phyloP scores from a whole-genome alignment of 352 stramenopile species.

The Globisporangium iwayamae region DNA sequence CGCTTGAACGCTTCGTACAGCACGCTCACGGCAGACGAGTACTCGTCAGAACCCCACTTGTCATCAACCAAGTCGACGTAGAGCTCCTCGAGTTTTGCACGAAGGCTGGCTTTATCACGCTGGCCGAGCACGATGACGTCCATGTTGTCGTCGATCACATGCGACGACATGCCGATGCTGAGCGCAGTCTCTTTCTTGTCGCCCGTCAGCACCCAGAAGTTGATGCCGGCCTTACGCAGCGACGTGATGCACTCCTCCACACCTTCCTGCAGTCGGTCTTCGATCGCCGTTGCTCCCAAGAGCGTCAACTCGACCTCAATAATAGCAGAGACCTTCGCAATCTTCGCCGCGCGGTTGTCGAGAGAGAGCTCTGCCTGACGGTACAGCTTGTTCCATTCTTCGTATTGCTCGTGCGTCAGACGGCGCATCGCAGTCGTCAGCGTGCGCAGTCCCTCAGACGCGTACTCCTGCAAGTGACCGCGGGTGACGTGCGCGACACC shows the following conservation, averaged over 20 bases:
- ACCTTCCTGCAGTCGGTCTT: slow-evolving; percentile 91
- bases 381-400: slow-evolving; percentile 68
- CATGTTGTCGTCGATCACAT: slow-evolving; percentile 90
- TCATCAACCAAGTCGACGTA: slow-evolving; percentile 87
- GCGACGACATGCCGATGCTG: slow-evolving; percentile 87
- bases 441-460: slow-evolving; percentile 71
- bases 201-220: slow-evolving; percentile 95
- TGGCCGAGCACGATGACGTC: slow-evolving; percentile 85
- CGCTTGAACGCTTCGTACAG: slow-evolving; percentile 77
- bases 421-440: slow-evolving; percentile 69
- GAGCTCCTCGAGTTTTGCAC: slow-evolving; percentile 74
- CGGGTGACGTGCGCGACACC: slow-evolving; percentile 76
- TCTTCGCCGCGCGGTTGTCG: slow-evolving; percentile 64
- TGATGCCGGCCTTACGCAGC: slow-evolving; percentile 92
- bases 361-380: slow-evolving; percentile 75
- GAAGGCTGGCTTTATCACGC: slow-evolving; percentile 72
- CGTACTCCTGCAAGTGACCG: slow-evolving; percentile 82
- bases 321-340: slow-evolving; percentile 67
- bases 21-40: slow-evolving; percentile 71
- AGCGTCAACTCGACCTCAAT: slow-evolving; percentile 87
- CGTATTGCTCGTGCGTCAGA: slow-evolving; percentile 69
- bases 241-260: slow-evolving; percentile 91
- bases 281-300: slow-evolving; percentile 90
- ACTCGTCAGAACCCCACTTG: slow-evolving; percentile 83
- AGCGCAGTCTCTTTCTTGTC: slow-evolving; percentile 88